Conservation (phyloP, 75 land plant genomes). For the Selaginella tamariscina region DNA sequence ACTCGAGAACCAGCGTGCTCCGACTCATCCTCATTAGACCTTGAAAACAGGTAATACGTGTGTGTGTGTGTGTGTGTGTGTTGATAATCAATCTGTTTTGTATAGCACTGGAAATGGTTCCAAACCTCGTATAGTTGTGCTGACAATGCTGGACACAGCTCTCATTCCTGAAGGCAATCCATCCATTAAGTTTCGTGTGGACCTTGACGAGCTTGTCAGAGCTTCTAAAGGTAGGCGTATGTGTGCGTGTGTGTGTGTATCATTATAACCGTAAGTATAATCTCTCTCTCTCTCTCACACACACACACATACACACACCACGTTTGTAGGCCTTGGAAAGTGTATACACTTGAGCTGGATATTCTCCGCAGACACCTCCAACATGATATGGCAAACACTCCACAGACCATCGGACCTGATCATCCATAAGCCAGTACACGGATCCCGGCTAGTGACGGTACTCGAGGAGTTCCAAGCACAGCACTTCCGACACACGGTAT, state of each 20-base stretch:
- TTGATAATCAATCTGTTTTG: no score
- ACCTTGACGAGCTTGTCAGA: slow-evolving; percentile 13
- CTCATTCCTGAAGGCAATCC: slow-evolving; percentile 12
- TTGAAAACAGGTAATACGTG: neutral
- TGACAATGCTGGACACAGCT: neutral
- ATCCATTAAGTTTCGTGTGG: slow-evolving; percentile 14
- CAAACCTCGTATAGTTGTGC: no score
- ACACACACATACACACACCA: no score
- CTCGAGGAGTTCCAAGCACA: slow-evolving; percentile 36
- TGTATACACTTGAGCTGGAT: slow-evolving; percentile 44
- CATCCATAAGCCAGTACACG: slow-evolving; percentile 46
- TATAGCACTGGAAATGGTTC: no score
- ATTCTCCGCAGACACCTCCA: slow-evolving; percentile 20
- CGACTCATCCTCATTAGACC: slow-evolving; percentile 13
- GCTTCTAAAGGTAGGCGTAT: neutral
- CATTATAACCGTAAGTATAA: no score
- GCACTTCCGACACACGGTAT: slow-evolving; percentile 4
- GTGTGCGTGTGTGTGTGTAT: no score
- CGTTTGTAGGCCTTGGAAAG: neutral
- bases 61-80: no score
- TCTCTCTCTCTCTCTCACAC: no score
- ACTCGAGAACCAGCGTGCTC: neutral
- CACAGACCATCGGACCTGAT: slow-evolving; percentile 32
- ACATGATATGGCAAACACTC: slow-evolving; percentile 13
- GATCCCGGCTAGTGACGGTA: slow-evolving; percentile 35